A percentile compares a stretch with the other conserved stretches of the same genome.
Evolutionary conservation across 192 early-diverging fungal species (phyloP).

Genomic region (Oehlia diaphana): DNA sequence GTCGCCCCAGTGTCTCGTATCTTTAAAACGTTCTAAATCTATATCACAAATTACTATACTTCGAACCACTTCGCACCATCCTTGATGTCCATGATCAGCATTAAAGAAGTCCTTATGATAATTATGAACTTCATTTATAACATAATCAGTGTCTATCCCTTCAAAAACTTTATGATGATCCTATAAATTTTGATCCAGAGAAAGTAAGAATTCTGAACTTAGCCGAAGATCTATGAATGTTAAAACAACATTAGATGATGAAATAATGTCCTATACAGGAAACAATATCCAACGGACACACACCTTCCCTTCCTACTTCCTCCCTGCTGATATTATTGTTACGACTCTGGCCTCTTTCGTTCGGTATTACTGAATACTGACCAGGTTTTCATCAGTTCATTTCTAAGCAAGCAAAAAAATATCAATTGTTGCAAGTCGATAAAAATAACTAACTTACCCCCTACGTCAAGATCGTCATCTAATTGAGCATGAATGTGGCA

Average conservation of each 20-base stretch:
- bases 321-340: too few species aligned
- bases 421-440: too few species aligned
- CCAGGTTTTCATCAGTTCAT: too few species aligned
- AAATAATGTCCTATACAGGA: constrained; percentile 13
- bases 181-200: constrained; percentile 3
- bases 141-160: background rate
- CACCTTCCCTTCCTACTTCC: too few species aligned
- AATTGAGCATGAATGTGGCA: too few species aligned
- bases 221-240: background rate
- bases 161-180: constrained; percentile 27
- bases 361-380: too few species aligned
- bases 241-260: background rate
- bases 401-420: too few species aligned
- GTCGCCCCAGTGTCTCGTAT: background rate
- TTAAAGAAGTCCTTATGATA: constrained; percentile 18
- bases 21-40: background rate
- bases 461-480: too few species aligned
- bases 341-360: too few species aligned
- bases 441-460: too few species aligned
- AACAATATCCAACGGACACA: background rate
- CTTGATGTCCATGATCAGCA: constrained; percentile 13
- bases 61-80: constrained; percentile 4
- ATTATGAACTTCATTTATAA: background rate
- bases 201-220: constrained; percentile 4
- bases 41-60: constrained; percentile 8